Base-by-base conservation (phyloP, 2,329 filamentous ascomycete genomes). In the Sporothrix globosa region DNA sequence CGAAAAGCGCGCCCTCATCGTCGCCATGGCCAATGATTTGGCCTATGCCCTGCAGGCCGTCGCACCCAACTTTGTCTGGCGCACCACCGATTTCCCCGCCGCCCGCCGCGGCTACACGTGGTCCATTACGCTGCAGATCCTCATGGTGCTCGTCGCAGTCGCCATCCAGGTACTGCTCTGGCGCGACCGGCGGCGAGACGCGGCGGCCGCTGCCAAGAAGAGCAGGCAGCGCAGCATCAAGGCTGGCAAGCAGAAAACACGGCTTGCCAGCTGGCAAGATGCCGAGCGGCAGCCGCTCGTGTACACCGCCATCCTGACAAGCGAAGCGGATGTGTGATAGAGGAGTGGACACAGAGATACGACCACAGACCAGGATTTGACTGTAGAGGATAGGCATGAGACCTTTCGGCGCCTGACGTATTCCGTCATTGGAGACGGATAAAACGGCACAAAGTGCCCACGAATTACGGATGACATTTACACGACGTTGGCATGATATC, bases 31-130 rank as follows among this genome's bases (percentile, higher is more conserved):
- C 50, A 77, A 77, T 58, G 72, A 76, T 14, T 70, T 77, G 46
- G 70, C 76, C 67, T 75, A 77, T 14, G 76, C 76, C 13, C 73
- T 77, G 3, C 74, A 75, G 56, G 76, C 75, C 10, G 74, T 81
- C 39, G 78, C 78, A 2, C 80, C 80, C 0, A 81, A 81, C 66
- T 81, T 82, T 63, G 77, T 82, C 1, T 82, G 80, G 80, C 81
- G 81, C 67, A 81, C 80, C 0, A 79, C 78, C 0, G 78, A 78
- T 5, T 82, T 81, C 44, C 80, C 80, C 0, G 76, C 75, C 0
- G 80, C 80, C 0, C 74, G 71, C 17, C 79, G 79, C 39, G 80
- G 80, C 5, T 81, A 81, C 68, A 73, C 76, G 0, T 82, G 77
- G 77, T 77, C 75, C 0, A 78, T 80, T 21, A 72, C 79, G 0